Evolutionary conservation across 352 stramenopile genomes (phyloP).

Genomic region (Phytopythium mirpurense): DNA sequence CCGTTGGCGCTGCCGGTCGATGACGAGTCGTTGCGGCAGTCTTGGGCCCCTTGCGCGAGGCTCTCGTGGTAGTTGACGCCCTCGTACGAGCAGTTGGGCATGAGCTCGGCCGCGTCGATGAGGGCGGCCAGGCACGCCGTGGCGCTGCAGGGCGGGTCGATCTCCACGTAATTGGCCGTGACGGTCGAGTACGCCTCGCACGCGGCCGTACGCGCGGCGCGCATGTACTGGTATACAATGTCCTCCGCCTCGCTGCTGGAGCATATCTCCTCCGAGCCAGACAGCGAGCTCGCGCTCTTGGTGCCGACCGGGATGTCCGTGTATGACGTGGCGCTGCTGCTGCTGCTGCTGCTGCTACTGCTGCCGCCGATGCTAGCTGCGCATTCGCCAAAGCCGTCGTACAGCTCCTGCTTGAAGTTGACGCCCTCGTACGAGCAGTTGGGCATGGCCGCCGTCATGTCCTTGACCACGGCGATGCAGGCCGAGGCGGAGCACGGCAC

Average conservation of each 20-base stretch:
- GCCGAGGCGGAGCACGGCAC: slow-evolving; percentile 17
- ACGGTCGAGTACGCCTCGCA: slow-evolving; percentile 16
- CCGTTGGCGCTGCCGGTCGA: background rate
- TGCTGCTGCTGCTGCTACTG: slow-evolving; percentile 2
- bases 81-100: slow-evolving; percentile 13
- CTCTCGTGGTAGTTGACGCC: slow-evolving; percentile 13
- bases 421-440: slow-evolving; percentile 20
- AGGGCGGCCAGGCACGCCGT: slow-evolving; percentile 12
- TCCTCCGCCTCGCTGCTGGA: slow-evolving; percentile 8
- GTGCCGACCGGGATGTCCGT: slow-evolving; percentile 9
- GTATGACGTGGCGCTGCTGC: slow-evolving; percentile 4
- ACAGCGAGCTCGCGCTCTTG: background rate
- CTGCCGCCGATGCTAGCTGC: background rate
- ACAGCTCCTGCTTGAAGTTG: slow-evolving; percentile 21
- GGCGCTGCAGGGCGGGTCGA: slow-evolving; percentile 12
- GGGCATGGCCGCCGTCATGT: slow-evolving; percentile 13
- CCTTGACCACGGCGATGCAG: slow-evolving; percentile 15
- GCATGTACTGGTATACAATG: background rate
- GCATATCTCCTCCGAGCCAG: background rate
- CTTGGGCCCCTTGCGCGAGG: too few relatives aligned
- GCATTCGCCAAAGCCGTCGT: slow-evolving; percentile 6
- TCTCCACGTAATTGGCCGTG: slow-evolving; percentile 11
- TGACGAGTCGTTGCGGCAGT: too few relatives aligned
- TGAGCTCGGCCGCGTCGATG: slow-evolving; percentile 4
- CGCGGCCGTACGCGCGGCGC: background rate